Conservation (phyloP, 805 yeast species). For the Candida yuanshanica region DNA sequence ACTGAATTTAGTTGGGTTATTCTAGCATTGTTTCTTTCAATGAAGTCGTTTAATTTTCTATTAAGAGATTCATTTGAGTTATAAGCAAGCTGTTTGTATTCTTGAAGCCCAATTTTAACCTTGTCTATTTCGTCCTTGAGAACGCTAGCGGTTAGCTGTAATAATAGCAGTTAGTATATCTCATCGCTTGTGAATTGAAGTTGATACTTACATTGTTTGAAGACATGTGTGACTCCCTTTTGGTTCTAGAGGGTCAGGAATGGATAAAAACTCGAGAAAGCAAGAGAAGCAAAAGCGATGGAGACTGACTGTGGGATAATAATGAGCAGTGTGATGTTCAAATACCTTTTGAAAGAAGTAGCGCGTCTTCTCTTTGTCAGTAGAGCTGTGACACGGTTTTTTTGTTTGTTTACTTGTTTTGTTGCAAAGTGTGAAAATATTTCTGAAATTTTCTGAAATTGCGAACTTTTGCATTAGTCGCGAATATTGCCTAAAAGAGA, state of each 20-base stretch:
- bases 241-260: background rate
- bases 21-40: constrained; percentile 19
- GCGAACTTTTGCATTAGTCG: background rate
- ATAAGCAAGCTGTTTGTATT: constrained; percentile 15
- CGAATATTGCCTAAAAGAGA: background rate
- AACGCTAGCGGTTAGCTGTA: constrained; percentile 3
- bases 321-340: no score
- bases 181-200: background rate
- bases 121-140: constrained; percentile 22
- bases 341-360: no score
- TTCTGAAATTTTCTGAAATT: background rate
- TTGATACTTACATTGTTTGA: constrained; percentile 4
- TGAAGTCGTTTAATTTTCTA: constrained; percentile 19
- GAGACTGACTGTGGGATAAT: no score
- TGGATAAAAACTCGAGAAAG: no score
- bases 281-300: no score
- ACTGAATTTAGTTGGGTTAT: constrained; percentile 18
- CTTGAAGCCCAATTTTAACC: constrained; percentile 18
- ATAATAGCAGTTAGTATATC: background rate
- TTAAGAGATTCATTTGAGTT: constrained; percentile 17
- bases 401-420: constrained; percentile 6
- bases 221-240: constrained; percentile 2
- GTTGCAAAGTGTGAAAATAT: constrained; percentile 1
- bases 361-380: no score
- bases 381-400: background rate